These are phyloP conservation scores for Misopates orontium DNA, from an alignment of 257 asterid genomes.

Conservation along the genomic window DNA sequence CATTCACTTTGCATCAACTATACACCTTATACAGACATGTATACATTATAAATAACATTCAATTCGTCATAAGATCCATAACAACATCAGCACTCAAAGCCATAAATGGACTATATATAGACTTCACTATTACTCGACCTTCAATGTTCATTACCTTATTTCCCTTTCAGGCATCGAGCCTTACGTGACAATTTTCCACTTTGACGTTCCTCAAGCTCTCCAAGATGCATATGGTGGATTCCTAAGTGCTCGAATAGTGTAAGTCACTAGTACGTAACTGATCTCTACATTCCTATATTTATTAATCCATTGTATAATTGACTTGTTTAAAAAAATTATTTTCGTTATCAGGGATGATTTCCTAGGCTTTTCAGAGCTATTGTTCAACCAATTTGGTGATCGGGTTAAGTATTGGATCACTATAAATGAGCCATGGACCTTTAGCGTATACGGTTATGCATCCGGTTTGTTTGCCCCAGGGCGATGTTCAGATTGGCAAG, in stretches of 20 bases:
- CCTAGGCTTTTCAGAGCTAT: constrained; percentile 39
- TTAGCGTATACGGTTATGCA: constrained; percentile 39
- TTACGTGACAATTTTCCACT: constrained; percentile 52
- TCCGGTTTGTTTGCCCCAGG: constrained; percentile 44
- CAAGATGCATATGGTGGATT: constrained; percentile 63
- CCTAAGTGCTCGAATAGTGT: constrained; percentile 51
- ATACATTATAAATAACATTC: not conserved
- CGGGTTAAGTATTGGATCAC: constrained; percentile 63
- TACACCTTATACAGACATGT: not conserved
- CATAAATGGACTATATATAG: too few relatives aligned
- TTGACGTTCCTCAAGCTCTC: constrained; percentile 54
- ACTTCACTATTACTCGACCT: too few relatives aligned
- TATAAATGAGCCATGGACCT: constrained; percentile 52
- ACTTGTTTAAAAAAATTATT: not conserved
- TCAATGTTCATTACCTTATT: not conserved
- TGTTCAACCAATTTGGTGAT: constrained; percentile 55
- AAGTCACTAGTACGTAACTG: constrained; percentile 24
- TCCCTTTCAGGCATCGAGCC: constrained; percentile 46
- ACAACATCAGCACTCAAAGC: too few relatives aligned
- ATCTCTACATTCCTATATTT: too few relatives aligned
- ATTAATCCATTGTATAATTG: too few relatives aligned
- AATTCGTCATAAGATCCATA: not conserved
- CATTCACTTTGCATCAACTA: not conserved
- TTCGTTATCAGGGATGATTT: constrained; percentile 38
- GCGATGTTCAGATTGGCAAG: constrained; percentile 40